Conservation (phyloP, 2,329 filamentous ascomycete genomes). For the Penicillium occitanis region DNA sequence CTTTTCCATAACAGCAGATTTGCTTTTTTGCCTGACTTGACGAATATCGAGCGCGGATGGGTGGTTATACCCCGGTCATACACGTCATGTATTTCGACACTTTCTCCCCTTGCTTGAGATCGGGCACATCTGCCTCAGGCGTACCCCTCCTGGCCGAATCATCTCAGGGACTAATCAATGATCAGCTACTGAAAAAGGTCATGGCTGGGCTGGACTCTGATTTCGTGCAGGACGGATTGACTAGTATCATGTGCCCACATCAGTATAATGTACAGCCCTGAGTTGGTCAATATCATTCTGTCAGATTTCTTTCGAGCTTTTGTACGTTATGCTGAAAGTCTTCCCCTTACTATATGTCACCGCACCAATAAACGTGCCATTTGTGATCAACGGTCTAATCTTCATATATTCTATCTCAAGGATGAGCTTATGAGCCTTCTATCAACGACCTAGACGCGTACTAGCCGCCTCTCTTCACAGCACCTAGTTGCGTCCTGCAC, state of each 20-base stretch:
- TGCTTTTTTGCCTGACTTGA: neutral
- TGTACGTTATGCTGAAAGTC: neutral
- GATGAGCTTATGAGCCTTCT: neutral
- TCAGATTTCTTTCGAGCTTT: neutral
- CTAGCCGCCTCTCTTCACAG: neutral
- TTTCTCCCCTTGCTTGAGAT: slow-evolving; percentile 13
- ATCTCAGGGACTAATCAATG: neutral
- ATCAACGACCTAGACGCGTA: slow-evolving; percentile 3
- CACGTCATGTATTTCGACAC: slow-evolving; percentile 13
- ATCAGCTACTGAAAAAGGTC: neutral
- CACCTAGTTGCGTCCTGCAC: neutral
- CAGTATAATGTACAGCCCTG: neutral
- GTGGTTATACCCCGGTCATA: neutral
- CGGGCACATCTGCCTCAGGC: neutral
- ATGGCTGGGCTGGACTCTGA: slow-evolving; percentile 14
- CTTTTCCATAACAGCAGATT: neutral
- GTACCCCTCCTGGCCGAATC: slow-evolving; percentile 5
- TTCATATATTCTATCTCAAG: neutral
- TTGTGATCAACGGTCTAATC: neutral
- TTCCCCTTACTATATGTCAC: neutral
- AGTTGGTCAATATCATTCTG: slow-evolving; percentile 6
- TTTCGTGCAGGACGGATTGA: neutral
- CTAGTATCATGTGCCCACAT: neutral
- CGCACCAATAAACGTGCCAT: slow-evolving; percentile 1
- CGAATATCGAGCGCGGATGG: neutral